phyloP scores from a whole-genome alignment of 225 moss, liverwort and hornwort genomes.

The Neckera pumila region DNA sequence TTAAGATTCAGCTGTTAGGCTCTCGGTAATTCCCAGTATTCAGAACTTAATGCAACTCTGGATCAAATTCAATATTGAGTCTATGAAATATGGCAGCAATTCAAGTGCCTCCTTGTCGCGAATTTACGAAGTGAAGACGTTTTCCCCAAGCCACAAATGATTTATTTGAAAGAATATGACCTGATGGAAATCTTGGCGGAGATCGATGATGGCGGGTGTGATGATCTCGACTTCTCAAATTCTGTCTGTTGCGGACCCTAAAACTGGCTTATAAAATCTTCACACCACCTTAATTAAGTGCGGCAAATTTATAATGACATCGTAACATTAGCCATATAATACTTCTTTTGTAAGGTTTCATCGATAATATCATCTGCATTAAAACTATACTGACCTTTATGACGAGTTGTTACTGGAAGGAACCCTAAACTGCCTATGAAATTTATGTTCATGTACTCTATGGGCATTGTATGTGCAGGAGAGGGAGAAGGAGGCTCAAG shows the following conservation, averaged over 20 bases:
- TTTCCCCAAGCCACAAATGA: conserved; percentile 26
- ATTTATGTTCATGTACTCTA: neutral
- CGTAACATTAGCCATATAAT: neutral
- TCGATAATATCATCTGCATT: neutral
- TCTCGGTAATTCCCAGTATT: neutral
- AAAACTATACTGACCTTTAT: neutral
- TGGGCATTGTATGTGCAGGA: conserved; percentile 24
- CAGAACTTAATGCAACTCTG: neutral
- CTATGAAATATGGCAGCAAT: conserved; percentile 36
- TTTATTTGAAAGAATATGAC: conserved; percentile 35
- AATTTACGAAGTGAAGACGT: conserved; percentile 30
- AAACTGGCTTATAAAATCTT: conserved; percentile 8
- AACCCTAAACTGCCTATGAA: neutral
- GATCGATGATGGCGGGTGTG: conserved; percentile 38
- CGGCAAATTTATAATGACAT: neutral
- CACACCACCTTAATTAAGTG: neutral
- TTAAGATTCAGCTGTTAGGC: neutral
- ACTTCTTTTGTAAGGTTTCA: neutral
- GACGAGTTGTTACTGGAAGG: neutral
- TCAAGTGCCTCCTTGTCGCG: conserved; percentile 20
- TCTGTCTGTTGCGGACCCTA: conserved; percentile 36
- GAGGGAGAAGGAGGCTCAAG: conserved; percentile 40
- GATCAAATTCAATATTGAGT: conserved; percentile 1
- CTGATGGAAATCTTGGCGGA: conserved; percentile 28
- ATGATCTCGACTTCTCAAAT: conserved; percentile 39